Evolutionary conservation across 108 stramenopile species (phyloP).

Genomic region (Fistulifera solaris): DNA sequence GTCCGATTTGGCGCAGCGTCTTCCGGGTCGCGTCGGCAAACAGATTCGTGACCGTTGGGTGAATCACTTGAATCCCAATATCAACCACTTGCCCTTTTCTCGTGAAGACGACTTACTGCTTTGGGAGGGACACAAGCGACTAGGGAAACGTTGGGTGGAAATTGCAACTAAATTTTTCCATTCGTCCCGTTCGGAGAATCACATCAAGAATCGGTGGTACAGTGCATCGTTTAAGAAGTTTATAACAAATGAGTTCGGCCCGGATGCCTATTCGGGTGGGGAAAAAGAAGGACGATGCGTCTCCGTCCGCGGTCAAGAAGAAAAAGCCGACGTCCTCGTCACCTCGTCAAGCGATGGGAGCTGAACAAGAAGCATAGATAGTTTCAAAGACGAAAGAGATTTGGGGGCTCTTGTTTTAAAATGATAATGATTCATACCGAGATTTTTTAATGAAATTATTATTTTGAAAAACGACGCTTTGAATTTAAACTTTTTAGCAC

Average conservation of each 20-base stretch:
- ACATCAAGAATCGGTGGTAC: slow-evolving; percentile 90
- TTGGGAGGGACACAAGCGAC: slow-evolving; percentile 70
- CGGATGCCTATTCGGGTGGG: slow-evolving; percentile 43
- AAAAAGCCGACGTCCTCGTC: slow-evolving; percentile 14
- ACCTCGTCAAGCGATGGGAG: too few species aligned
- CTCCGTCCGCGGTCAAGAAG: slow-evolving; percentile 8
- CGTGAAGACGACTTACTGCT: slow-evolving; percentile 69
- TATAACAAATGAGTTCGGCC: slow-evolving; percentile 64
- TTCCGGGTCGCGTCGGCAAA: slow-evolving; percentile 83
- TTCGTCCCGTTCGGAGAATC: slow-evolving; percentile 70
- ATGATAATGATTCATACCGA: too few species aligned
- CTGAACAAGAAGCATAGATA: too few species aligned
- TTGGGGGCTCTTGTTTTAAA: too few species aligned
- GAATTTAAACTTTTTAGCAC: too few species aligned
- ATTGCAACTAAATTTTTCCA: slow-evolving; percentile 79
- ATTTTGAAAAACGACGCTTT: too few species aligned
- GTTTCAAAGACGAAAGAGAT: too few species aligned
- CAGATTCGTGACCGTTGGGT: slow-evolving; percentile 89
- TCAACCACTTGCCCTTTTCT: slow-evolving; percentile 72
- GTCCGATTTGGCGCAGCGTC: slow-evolving; percentile 73
- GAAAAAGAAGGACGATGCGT: slow-evolving; percentile 4
- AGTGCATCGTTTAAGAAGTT: slow-evolving; percentile 81
- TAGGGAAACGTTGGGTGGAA: slow-evolving; percentile 84
- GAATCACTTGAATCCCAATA: slow-evolving; percentile 81
- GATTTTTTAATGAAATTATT: too few species aligned